Evolutionary conservation across 2,329 filamentous ascomycete species (phyloP), one percentile per base, ranked within the genome.

Genomic region (Beauveria asiatica): DNA sequence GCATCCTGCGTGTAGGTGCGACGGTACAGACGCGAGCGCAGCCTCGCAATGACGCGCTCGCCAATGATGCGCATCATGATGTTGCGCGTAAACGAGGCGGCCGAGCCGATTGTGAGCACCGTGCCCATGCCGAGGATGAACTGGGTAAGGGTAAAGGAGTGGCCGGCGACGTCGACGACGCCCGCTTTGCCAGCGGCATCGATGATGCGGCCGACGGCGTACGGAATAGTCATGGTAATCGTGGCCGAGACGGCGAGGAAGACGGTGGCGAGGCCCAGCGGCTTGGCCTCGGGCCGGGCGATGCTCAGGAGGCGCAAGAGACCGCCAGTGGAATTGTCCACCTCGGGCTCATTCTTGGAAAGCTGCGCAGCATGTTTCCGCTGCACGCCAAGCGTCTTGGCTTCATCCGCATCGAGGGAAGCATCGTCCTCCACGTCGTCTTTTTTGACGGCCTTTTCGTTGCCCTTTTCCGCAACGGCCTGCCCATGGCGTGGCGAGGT

Each of bases 191-290:
- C 94, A 9, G 93, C 91, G 57, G 94, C 84, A 74, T 99, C 94
- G 71, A 99, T 79, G 64, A 99, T 95, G 70, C 92, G 94, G 60
- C 94, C 94, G 65, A 99, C 96, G 0, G 92, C 96, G 71, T 97
- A 96, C 1, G 94, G 94, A 62, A 99, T 90, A 2, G 91, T 92
- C 89, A 99, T 96, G 61, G 92, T 96, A 67, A 99, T 91, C 54
- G 85, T 83, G 3, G 93, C 97, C n/a, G 93, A 97, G 63, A 97
- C 80, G 62, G 97, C 80, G 53, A 99, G 80, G 69, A 96, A 89
- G 59, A 88, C 72, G 71, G 97, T 93, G 3, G 94, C 95, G 64
- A 88, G 74, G 5, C 79, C 81, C 16, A 99, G 84, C 73, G 89
- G 88, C 70, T 81, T 87, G 37, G 89, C 76, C 76, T 99, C 94